phyloP scores from a whole-genome alignment of 1,284 basidiomycete species.

The Heterobasidion annosum region DNA sequence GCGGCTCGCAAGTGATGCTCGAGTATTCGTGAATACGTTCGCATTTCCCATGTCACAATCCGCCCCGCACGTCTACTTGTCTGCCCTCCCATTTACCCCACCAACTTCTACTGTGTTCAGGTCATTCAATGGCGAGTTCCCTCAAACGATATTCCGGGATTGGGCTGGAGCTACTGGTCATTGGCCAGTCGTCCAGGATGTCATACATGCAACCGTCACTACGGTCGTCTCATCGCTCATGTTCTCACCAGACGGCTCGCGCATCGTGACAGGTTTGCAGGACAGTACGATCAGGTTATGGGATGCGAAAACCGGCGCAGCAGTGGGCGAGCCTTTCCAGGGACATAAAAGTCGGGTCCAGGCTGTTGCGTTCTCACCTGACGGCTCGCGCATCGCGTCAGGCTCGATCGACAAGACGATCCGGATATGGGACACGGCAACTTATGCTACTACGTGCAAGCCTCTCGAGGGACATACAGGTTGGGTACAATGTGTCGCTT shows the following conservation, averaged over 20 bases:
- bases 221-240: neutral
- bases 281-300: neutral
- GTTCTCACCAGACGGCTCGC: neutral
- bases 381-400: too few relatives aligned
- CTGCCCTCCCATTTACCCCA: conserved; percentile 26
- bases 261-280: neutral
- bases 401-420: neutral
- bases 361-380: neutral
- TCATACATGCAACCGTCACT: neutral
- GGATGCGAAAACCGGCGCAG: neutral
- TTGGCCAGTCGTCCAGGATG: neutral
- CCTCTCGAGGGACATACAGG: too few relatives aligned
- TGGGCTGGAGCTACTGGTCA: neutral
- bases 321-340: neutral
- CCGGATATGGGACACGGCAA: neutral
- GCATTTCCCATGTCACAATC: conserved; percentile 22
- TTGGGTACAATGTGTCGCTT: too few relatives aligned
- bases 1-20: too few relatives aligned
- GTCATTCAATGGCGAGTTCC: neutral
- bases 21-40: neutral
- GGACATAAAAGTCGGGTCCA: neutral
- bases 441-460: too few relatives aligned
- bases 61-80: conserved; percentile 29
- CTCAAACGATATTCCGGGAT: neutral
- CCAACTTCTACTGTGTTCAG: conserved; percentile 9